Conservation (phyloP, 1,284 basidiomycete species). For the Papiliotrema laurentii region DNA sequence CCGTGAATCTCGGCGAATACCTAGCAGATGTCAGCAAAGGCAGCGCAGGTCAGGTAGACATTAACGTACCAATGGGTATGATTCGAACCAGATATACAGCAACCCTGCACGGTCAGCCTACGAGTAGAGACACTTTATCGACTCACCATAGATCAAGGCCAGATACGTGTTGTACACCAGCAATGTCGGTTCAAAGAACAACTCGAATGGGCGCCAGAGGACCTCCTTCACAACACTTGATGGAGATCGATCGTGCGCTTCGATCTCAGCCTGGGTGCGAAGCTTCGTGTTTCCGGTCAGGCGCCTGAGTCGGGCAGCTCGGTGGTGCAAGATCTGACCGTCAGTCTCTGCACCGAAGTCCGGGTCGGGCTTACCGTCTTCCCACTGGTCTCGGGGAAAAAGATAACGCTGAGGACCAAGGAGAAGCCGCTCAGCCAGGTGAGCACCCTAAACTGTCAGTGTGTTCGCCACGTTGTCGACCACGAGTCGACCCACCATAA, state of each 20-base stretch:
- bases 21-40: too few species aligned
- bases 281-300: conserved; percentile 32
- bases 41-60: too few species aligned
- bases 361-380: too few species aligned
- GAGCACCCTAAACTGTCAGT: not conserved
- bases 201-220: conserved; percentile 14
- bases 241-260: conserved; percentile 3
- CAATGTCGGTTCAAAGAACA: conserved; percentile 8
- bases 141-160: conserved; percentile 8
- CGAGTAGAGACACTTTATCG: not conserved
- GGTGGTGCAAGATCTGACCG: conserved; percentile 37
- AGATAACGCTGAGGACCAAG: conserved; percentile 21
- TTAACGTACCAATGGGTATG: conserved; percentile 21
- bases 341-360: too few species aligned
- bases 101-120: not conserved
- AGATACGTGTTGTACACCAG: conserved; percentile 14
- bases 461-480: not conserved
- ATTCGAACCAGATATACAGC: conserved; percentile 10
- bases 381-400: conserved; percentile 29
- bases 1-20: conserved; percentile 12
- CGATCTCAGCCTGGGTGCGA: conserved; percentile 27
- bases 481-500: not conserved
- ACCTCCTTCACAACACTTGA: conserved; percentile 3
- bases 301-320: conserved; percentile 32
- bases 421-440: conserved; percentile 27